Evolutionary conservation across 139 green algal genomes (phyloP).

Genomic region (Coccomyxa sp.): DNA sequence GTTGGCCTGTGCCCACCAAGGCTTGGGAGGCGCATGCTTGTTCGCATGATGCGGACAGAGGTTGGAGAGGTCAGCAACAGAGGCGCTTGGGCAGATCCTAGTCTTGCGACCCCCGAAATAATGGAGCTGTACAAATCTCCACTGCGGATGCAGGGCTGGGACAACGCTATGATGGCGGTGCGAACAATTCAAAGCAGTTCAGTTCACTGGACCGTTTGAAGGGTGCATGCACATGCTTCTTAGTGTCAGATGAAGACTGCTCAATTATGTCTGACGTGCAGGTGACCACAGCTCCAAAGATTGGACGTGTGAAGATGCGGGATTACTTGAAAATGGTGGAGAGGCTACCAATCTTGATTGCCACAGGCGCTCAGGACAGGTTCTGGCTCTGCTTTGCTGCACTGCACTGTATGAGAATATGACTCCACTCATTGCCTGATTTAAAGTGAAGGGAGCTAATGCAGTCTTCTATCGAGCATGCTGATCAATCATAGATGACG

Average conservation of each 20-base stretch:
- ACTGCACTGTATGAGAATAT: neutral
- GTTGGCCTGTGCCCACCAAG: conserved; percentile 15
- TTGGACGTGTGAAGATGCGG: conserved; percentile 14
- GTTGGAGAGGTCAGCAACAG: conserved; percentile 52
- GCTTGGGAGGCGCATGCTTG: conserved; percentile 64
- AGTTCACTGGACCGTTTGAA: conserved; percentile 3
- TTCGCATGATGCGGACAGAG: conserved; percentile 66
- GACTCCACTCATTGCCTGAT: neutral
- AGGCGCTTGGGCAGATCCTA: conserved; percentile 55
- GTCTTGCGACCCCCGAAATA: conserved; percentile 54
- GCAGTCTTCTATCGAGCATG: neutral
- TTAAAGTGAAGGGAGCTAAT: neutral
- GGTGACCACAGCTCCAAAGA: neutral
- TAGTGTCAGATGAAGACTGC: too few species aligned
- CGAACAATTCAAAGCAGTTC: neutral
- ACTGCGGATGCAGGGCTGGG: conserved; percentile 61
- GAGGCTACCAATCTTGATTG: conserved; percentile 38
- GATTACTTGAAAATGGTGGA: conserved; percentile 22
- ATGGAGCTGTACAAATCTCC: conserved; percentile 66
- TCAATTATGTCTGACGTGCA: neutral
- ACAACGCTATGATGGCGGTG: conserved; percentile 52
- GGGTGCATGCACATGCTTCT: too few species aligned
- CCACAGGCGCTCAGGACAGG: conserved; percentile 36
- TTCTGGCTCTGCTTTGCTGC: neutral
- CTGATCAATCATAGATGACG: neutral